Percentiles rank a stretch among this genome's conserved stretches.
phyloP scores from a whole-genome alignment of 2,329 filamentous ascomycete genomes.

The Raffaelea albimanens region DNA sequence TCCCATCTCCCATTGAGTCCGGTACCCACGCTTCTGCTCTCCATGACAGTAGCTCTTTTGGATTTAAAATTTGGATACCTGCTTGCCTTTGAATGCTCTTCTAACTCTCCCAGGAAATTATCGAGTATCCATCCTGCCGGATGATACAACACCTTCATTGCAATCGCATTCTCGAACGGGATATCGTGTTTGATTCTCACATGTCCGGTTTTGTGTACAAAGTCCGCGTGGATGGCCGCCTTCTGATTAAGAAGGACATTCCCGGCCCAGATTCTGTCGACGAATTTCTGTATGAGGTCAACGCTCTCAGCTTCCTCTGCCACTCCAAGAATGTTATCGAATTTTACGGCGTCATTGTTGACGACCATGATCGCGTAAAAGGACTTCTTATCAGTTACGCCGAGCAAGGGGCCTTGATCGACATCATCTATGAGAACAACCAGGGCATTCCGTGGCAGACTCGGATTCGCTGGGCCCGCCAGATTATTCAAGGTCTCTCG shows the following conservation, averaged over 20 bases:
- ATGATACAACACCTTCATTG: slow-evolving; percentile 67
- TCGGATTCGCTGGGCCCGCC: slow-evolving; percentile 78
- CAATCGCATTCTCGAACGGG: slow-evolving; percentile 57
- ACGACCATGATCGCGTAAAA: slow-evolving; percentile 70
- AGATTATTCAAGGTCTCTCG: slow-evolving; percentile 80
- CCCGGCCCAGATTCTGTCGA: slow-evolving; percentile 91
- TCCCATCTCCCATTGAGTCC: too few relatives aligned
- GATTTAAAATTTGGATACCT: neutral
- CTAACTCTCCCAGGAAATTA: slow-evolving; percentile 57
- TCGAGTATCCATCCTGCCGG: slow-evolving; percentile 67
- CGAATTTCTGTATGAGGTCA: slow-evolving; percentile 95
- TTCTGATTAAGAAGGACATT: slow-evolving; percentile 95
- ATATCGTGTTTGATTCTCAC: slow-evolving; percentile 80
- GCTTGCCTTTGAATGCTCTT: neutral
- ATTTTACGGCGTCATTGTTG: slow-evolving; percentile 80
- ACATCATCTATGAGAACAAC: slow-evolving; percentile 74
- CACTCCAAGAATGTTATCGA: slow-evolving; percentile 70
- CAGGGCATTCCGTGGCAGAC: slow-evolving; percentile 57
- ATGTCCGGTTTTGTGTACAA: slow-evolving; percentile 98
- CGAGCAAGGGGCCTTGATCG: slow-evolving; percentile 76
- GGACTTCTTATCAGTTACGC: slow-evolving; percentile 85
- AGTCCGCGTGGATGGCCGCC: slow-evolving; percentile 57
- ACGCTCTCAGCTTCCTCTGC: slow-evolving; percentile 73
- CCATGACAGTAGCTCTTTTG: too few relatives aligned
- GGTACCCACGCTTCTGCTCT: too few relatives aligned